Evolutionary conservation across 768 basidiomycete genomes (phyloP).

Genomic region (Collybiopsis confluens): DNA sequence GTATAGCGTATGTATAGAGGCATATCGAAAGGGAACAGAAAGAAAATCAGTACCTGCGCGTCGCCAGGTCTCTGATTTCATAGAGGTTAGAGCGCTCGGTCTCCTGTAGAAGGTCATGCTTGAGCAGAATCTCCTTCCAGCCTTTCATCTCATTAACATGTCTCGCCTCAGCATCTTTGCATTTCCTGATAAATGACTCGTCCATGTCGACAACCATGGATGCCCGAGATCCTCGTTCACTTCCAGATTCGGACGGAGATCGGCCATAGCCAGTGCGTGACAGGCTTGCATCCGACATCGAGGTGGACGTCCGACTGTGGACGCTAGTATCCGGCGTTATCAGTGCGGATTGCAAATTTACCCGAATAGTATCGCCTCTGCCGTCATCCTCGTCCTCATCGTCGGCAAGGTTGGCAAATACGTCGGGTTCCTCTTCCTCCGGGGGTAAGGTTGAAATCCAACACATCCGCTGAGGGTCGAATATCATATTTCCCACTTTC

Average conservation of each 20-base stretch:
- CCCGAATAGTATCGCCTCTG: conserved; percentile 78
- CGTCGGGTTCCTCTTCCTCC: conserved; percentile 92
- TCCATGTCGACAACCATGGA: conserved; percentile 78
- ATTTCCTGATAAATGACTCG: conserved; percentile 66
- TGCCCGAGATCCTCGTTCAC: conserved; percentile 76
- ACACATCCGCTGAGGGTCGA: conserved; percentile 92
- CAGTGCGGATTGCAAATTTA: conserved; percentile 37
- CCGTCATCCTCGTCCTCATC: conserved; percentile 79
- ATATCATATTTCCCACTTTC: conserved; percentile 97
- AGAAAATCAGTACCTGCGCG: conserved; percentile 65
- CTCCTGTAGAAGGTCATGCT: conserved; percentile 34
- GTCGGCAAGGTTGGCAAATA: conserved; percentile 90
- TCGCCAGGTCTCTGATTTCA: conserved; percentile 83
- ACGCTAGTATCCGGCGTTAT: conserved; percentile 23
- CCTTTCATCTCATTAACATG: conserved; percentile 83
- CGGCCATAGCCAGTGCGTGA: conserved; percentile 53
- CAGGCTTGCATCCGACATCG: conserved; percentile 47
- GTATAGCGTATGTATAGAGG: conserved; percentile 11
- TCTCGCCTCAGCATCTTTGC: conserved; percentile 73
- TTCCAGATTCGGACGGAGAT: conserved; percentile 71
- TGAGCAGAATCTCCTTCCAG: conserved; percentile 50
- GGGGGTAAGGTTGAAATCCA: conserved; percentile 86
- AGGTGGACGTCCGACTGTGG: conserved; percentile 16
- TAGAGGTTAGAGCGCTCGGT: conserved; percentile 64
- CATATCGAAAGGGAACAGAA: conserved; percentile 11